phyloP scores from a whole-genome alignment of 2,329 filamentous ascomycete genomes.

The Canariomyces notabilis region DNA sequence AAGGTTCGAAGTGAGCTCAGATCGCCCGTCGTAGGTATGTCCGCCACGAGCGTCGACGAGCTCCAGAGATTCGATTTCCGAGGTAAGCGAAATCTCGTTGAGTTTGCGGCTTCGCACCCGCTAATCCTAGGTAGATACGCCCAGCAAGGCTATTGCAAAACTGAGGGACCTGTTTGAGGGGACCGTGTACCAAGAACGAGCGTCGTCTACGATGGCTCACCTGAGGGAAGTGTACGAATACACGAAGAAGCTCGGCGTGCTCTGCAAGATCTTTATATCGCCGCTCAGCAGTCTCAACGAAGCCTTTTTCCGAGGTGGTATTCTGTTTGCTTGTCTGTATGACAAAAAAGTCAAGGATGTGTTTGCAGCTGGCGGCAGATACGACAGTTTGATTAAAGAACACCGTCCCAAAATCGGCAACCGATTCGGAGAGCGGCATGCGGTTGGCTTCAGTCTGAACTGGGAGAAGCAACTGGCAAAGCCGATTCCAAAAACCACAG shows the following conservation, averaged over 20 bases:
- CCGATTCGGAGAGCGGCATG: constrained; percentile 63
- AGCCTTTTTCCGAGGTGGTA: constrained; percentile 77
- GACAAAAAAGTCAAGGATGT: constrained; percentile 80
- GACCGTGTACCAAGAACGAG: constrained; percentile 65
- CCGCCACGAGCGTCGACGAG: constrained; percentile 86
- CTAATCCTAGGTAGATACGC: constrained; percentile 40
- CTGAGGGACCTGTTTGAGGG: constrained; percentile 58
- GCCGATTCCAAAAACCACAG: constrained; percentile 50
- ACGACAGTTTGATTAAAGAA: constrained; percentile 83
- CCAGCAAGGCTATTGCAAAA: constrained; percentile 52
- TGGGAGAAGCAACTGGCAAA: constrained; percentile 76
- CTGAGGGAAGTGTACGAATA: constrained; percentile 74
- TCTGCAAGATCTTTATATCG: constrained; percentile 74
- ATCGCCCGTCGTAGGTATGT: constrained; percentile 73
- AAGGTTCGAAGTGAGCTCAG: constrained; percentile 79
- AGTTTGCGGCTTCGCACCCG: background rate
- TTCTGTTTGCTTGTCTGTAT: constrained; percentile 86
- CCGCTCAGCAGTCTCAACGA: constrained; percentile 87
- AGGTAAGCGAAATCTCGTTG: constrained; percentile 48
- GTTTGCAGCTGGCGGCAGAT: constrained; percentile 88
- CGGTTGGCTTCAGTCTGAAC: constrained; percentile 86
- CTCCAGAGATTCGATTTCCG: constrained; percentile 87
- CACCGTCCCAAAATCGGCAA: constrained; percentile 66
- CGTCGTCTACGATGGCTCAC: constrained; percentile 71
- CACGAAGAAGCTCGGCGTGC: constrained; percentile 67